phyloP scores from a whole-genome alignment of 2,329 filamentous ascomycete genomes.

The Aspergillus piperis region DNA sequence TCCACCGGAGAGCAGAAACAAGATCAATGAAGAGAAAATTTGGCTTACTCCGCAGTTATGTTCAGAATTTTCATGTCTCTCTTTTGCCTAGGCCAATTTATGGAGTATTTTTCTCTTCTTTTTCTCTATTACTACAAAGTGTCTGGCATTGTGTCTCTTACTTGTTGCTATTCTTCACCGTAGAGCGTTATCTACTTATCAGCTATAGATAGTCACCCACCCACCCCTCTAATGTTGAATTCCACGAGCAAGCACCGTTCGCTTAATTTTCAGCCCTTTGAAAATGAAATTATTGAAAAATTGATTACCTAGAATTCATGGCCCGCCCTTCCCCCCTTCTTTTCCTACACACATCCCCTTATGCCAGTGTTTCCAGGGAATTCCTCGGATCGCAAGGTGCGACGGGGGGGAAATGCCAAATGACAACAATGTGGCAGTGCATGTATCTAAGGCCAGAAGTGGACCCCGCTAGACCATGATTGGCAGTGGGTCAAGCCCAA shows the following conservation, averaged over 20 bases:
- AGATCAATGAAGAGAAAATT: background rate
- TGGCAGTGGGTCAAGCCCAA: conserved; percentile 20
- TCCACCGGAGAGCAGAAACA: conserved; percentile 8
- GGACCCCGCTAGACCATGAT: conserved; percentile 22
- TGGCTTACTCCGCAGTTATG: background rate
- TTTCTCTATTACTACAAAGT: background rate
- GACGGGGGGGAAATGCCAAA: conserved; percentile 19
- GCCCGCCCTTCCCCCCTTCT: background rate
- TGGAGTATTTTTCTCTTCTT: background rate
- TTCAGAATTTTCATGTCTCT: conserved; percentile 1
- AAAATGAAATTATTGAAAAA: no score
- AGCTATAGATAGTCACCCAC: no score
- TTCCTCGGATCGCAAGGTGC: conserved; percentile 14
- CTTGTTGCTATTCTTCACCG: conserved; percentile 4
- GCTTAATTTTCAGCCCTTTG: conserved; percentile 1
- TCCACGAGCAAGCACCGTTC: background rate
- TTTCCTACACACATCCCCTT: background rate
- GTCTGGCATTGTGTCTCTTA: background rate
- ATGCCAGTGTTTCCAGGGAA: conserved; percentile 9
- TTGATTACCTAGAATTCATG: background rate
- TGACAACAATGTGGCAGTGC: conserved; percentile 30
- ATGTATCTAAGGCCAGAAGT: conserved; percentile 26
- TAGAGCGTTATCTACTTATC: no score
- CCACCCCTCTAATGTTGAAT: no score
- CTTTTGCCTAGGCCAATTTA: background rate